Percentiles rank a stretch among this genome's conserved stretches.
These are phyloP conservation scores for Cucumis hystrix DNA, from an alignment of 306 rosid genomes.

Conservation along the genomic window DNA sequence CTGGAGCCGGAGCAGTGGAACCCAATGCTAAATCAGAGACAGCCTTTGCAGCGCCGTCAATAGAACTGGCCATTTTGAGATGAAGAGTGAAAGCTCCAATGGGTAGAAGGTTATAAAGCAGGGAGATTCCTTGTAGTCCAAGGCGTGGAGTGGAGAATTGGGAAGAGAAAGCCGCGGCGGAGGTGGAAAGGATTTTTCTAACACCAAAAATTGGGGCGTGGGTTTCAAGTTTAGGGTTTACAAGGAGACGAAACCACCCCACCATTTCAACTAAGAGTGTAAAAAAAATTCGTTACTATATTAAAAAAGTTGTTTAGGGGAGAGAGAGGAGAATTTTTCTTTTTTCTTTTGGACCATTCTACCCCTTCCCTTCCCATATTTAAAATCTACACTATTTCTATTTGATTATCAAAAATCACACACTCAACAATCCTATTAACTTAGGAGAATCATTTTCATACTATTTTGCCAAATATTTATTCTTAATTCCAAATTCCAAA, in stretches of 20 bases:
- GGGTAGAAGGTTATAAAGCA: neutral
- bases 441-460: no score
- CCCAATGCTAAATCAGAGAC: slow-evolving; percentile 14
- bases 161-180: neutral
- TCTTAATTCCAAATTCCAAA: no score
- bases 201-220: neutral
- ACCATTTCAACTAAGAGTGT: neutral
- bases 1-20: slow-evolving; percentile 1
- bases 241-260: neutral
- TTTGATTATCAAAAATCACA: no score
- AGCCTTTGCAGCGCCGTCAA: slow-evolving; percentile 12
- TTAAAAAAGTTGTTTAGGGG: no score
- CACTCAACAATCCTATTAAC: no score
- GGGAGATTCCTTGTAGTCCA: neutral
- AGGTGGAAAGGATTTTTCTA: neutral
- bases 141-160: neutral
- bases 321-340: no score
- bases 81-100: neutral
- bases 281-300: no score
- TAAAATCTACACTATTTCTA: no score
- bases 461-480: no score
- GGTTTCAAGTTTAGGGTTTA: neutral
- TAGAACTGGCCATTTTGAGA: slow-evolving; percentile 10
- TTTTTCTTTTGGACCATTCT: no score
- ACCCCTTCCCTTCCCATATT: no score